phyloP scores from a whole-genome alignment of 2,329 filamentous ascomycete genomes.

The Sclerotinia spermophila region DNA sequence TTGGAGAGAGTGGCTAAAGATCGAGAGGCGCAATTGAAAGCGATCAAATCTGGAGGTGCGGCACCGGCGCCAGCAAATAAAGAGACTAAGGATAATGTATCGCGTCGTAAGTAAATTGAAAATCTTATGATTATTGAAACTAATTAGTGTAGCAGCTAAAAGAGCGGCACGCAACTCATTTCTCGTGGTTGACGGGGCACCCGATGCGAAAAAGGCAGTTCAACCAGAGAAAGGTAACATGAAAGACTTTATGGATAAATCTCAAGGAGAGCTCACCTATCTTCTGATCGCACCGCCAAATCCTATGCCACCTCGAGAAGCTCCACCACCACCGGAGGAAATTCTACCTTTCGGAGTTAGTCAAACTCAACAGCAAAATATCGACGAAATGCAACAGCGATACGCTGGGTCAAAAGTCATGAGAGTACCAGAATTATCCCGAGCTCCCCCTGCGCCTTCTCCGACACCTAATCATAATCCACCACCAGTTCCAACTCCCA shows the following conservation, averaged over 20 bases:
- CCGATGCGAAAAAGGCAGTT: conserved; percentile 39
- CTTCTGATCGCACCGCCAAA: conserved; percentile 66
- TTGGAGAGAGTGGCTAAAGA: conserved; percentile 84
- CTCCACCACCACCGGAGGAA: conserved; percentile 57
- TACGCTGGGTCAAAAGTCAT: conserved; percentile 53
- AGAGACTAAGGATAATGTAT: conserved; percentile 55
- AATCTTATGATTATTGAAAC: conserved; percentile 1
- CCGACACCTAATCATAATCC: conserved; percentile 58
- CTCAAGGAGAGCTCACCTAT: conserved; percentile 62
- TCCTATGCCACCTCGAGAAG: conserved; percentile 61
- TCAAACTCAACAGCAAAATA: conserved; percentile 38
- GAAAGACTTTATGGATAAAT: conserved; percentile 62
- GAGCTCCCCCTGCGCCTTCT: conserved; percentile 42
- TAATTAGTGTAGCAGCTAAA: neutral
- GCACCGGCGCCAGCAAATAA: conserved; percentile 40
- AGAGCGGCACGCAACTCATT: conserved; percentile 35
- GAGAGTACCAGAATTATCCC: conserved; percentile 48
- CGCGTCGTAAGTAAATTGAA: conserved; percentile 46
- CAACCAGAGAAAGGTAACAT: conserved; percentile 49
- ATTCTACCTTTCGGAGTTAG: conserved; percentile 47
- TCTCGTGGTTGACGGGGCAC: conserved; percentile 46
- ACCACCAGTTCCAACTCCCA: conserved; percentile 45
- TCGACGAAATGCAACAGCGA: conserved; percentile 36
- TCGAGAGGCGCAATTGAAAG: conserved; percentile 68
- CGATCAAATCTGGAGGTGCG: conserved; percentile 43